These are phyloP conservation scores for Juglanconis sp. DNA, from an alignment of 2,329 filamentous ascomycete genomes.

Conservation along the genomic window DNA sequence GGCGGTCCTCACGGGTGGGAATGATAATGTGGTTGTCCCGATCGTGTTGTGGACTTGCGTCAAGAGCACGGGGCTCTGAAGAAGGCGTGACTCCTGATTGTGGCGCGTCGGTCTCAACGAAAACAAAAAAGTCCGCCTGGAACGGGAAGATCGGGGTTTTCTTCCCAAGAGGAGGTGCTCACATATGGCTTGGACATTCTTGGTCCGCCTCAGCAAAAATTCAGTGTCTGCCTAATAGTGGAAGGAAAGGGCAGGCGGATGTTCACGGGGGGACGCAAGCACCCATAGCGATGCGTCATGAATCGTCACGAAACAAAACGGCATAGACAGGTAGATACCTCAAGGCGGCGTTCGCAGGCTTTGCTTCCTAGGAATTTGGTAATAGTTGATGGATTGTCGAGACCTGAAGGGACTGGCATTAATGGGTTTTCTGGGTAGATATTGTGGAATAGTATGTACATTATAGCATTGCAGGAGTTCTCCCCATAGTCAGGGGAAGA, in stretches of 20 bases:
- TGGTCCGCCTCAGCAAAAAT: no score
- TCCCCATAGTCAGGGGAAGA: no score
- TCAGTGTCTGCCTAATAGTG: background rate
- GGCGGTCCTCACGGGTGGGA: slow-evolving; percentile 91
- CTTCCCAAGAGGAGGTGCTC: background rate
- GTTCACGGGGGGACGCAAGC: background rate
- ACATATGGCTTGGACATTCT: background rate
- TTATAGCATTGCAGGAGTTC: no score
- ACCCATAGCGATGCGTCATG: background rate
- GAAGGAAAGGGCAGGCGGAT: background rate
- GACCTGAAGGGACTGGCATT: background rate
- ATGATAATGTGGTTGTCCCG: slow-evolving; percentile 97
- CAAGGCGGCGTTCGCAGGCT: background rate
- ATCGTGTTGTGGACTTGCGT: slow-evolving; percentile 91
- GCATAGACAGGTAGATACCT: slow-evolving; percentile 12
- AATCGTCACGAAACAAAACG: background rate
- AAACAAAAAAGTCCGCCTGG: background rate
- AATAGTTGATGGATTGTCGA: background rate
- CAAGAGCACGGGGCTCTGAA: slow-evolving; percentile 50
- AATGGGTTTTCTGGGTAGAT: background rate
- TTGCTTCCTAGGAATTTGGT: background rate
- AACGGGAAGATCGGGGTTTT: background rate
- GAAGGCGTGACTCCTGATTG: no score
- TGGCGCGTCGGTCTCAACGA: no score
- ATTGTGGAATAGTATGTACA: background rate